Conservation (phyloP, 768 basidiomycete species). For the Suillus subaureus region DNA sequence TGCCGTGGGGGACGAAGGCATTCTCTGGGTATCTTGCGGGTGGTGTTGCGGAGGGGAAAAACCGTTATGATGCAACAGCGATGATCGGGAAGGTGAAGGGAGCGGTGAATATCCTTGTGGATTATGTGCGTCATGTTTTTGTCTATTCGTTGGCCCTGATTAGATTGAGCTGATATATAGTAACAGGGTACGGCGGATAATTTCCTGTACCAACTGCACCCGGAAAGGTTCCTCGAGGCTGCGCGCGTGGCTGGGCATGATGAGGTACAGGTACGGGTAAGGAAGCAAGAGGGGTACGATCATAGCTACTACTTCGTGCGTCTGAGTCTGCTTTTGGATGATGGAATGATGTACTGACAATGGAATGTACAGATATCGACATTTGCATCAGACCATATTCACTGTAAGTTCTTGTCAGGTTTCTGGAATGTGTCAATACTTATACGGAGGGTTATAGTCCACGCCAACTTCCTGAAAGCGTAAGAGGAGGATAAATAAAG, state of each 20-base stretch:
- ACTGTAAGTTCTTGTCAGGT: conserved; percentile 55
- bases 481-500: conserved; percentile 24
- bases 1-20: conserved; percentile 92
- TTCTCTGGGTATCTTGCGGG: conserved; percentile 83
- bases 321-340: conserved; percentile 18
- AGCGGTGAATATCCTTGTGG: conserved; percentile 78
- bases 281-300: conserved; percentile 83
- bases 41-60: conserved; percentile 74
- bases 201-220: conserved; percentile 87
- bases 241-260: conserved; percentile 74
- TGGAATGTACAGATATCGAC: conserved; percentile 70
- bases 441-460: conserved; percentile 51
- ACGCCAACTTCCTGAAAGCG: conserved; percentile 85
- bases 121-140: conserved; percentile 61
- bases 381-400: conserved; percentile 87
- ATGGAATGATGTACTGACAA: conserved; percentile 6
- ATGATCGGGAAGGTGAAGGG: conserved; percentile 66
- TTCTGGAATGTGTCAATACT: conserved; percentile 12
- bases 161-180: not conserved
- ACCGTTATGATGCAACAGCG: conserved; percentile 81
- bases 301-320: conserved; percentile 88
- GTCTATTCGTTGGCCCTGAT: not conserved
- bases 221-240: conserved; percentile 84
- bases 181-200: conserved; percentile 76
- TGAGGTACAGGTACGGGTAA: conserved; percentile 75